Evolutionary conservation across 1,284 basidiomycete species (phyloP).

Genomic region (Taiwanofungus camphoratus): DNA sequence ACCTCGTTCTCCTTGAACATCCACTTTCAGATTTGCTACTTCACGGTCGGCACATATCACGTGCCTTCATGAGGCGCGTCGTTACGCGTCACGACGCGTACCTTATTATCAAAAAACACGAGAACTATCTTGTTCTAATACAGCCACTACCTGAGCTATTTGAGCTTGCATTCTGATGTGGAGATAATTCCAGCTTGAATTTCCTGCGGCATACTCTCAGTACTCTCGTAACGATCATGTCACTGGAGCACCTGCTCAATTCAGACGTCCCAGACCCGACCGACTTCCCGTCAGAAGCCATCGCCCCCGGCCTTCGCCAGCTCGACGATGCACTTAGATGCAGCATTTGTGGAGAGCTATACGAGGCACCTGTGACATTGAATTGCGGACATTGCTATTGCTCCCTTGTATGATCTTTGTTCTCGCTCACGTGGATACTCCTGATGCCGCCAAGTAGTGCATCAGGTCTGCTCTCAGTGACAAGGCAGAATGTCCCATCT

Average conservation of each 20-base stretch:
- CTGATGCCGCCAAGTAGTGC: slow-evolving; percentile 39
- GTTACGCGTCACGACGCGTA: too few species aligned
- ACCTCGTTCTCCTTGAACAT: too few species aligned
- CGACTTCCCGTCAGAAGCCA: slow-evolving; percentile 49
- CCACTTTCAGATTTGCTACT: too few species aligned
- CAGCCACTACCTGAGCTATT: too few species aligned
- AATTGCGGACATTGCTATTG: slow-evolving; percentile 74
- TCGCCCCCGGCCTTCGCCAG: slow-evolving; percentile 46
- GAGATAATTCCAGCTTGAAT: too few species aligned
- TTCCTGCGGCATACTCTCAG: too few species aligned
- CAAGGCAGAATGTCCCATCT: slow-evolving; percentile 62
- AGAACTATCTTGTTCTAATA: too few species aligned
- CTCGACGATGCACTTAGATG: slow-evolving; percentile 65
- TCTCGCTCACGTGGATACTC: background rate
- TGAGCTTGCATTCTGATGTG: too few species aligned
- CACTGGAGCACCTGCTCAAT: background rate
- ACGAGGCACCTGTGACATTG: slow-evolving; percentile 63
- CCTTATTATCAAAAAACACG: too few species aligned
- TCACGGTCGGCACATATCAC: too few species aligned
- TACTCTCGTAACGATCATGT: background rate
- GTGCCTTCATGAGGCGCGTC: too few species aligned
- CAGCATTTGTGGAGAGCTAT: slow-evolving; percentile 65
- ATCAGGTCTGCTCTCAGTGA: slow-evolving; percentile 49
- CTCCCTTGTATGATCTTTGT: slow-evolving; percentile 44
- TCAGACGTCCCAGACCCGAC: slow-evolving; percentile 40